Conservation (phyloP, 345 rosid genomes). For the Diplotaxis tenuifolia region DNA sequence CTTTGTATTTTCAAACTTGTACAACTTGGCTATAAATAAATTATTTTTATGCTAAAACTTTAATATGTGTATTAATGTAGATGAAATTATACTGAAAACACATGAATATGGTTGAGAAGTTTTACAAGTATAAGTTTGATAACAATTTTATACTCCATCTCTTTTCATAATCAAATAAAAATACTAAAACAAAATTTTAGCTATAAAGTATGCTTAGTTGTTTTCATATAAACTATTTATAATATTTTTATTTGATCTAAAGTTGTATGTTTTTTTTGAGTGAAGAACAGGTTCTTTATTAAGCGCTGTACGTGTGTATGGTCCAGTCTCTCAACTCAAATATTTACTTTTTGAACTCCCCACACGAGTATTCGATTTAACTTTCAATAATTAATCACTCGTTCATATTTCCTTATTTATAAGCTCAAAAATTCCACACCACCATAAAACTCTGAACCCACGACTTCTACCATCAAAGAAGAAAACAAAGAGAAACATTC, state of each 20-base stretch:
- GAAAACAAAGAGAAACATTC: slow-evolving; percentile 10
- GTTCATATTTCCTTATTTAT: slow-evolving; percentile 12
- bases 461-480: not conserved
- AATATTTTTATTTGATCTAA: not conserved
- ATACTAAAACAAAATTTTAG: not conserved
- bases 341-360: slow-evolving; percentile 9
- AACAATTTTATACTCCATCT: not conserved
- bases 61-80: not conserved
- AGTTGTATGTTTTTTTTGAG: not conserved
- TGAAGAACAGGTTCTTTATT: not conserved
- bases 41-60: no score
- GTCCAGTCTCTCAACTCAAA: slow-evolving; percentile 16
- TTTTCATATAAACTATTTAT: not conserved
- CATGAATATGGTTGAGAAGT: not conserved
- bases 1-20: no score
- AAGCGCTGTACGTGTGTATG: slow-evolving; percentile 2
- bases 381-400: not conserved
- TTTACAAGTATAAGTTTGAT: not conserved
- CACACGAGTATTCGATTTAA: slow-evolving; percentile 25
- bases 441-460: slow-evolving; percentile 10
- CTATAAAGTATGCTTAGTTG: not conserved
- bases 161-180: not conserved
- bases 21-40: no score
- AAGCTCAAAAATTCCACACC: not conserved
- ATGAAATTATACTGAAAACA: not conserved